phyloP scores from a whole-genome alignment of 257 asterid species.

The Apocynum venetum region DNA sequence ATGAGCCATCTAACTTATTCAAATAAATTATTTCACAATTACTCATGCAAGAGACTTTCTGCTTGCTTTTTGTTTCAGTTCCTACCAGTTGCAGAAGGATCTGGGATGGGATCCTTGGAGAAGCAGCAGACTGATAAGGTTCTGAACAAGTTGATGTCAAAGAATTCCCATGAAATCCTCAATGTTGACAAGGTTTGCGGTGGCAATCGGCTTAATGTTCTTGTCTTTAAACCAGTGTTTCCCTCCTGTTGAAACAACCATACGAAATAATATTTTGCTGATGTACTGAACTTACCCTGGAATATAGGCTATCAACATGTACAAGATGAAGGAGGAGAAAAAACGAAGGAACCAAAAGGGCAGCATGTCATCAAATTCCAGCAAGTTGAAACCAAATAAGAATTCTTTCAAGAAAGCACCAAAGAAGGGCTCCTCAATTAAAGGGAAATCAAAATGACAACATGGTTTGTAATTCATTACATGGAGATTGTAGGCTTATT shows the following conservation, averaged over 20 bases:
- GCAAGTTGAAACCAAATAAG: conserved; percentile 56
- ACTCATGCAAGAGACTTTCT: not conserved
- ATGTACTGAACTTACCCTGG: conserved; percentile 6
- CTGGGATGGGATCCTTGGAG: conserved; percentile 87
- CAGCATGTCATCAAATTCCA: conserved; percentile 30
- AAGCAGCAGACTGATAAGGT: conserved; percentile 82
- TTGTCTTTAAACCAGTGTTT: not conserved
- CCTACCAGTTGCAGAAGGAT: conserved; percentile 86
- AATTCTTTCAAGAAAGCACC: conserved; percentile 68
- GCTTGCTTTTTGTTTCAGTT: conserved; percentile 41
- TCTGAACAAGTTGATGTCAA: conserved; percentile 65
- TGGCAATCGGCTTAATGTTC: not conserved
- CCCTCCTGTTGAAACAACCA: not conserved
- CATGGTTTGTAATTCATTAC: not conserved
- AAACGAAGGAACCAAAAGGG: conserved; percentile 49
- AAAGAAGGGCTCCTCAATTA: conserved; percentile 38
- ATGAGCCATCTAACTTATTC: conserved; percentile 4
- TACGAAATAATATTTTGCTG: not conserved
- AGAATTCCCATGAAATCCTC: conserved; percentile 79
- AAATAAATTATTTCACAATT: not conserved
- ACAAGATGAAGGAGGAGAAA: conserved; percentile 80
- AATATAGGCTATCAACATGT: conserved; percentile 86
- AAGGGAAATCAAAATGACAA: conserved; percentile 59
- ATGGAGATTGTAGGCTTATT: not conserved
- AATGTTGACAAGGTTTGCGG: conserved; percentile 72